These are phyloP conservation scores for Pythium phragmitis DNA, from an alignment of 352 stramenopile species.

Conservation along the genomic window DNA sequence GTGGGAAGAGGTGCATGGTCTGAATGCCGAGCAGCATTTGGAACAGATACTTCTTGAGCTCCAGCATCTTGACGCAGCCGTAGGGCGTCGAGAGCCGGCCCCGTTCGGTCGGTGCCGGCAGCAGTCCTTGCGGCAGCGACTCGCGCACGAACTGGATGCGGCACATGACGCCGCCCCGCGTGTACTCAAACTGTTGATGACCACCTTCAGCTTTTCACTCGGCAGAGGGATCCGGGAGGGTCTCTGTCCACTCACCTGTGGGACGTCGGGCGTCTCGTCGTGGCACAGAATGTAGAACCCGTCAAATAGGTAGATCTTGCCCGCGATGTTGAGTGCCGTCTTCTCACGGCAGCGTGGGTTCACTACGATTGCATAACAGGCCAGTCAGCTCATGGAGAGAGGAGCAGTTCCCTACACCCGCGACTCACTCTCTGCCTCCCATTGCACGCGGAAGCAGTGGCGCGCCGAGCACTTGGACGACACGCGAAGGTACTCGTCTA, in stretches of 20 bases:
- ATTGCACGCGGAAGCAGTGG: slow-evolving; percentile 75
- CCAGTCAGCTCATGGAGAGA: not conserved
- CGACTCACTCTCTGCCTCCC: slow-evolving; percentile 71
- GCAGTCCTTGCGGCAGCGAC: slow-evolving; percentile 52
- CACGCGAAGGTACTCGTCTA: slow-evolving; percentile 56
- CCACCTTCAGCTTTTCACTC: not conserved
- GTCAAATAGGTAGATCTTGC: slow-evolving; percentile 77
- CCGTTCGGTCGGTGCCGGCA: slow-evolving; percentile 9
- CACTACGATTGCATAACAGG: slow-evolving; percentile 36
- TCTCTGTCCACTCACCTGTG: slow-evolving; percentile 35
- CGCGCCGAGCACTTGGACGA: slow-evolving; percentile 60
- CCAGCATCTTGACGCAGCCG: slow-evolving; percentile 54
- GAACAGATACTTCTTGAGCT: slow-evolving; percentile 79
- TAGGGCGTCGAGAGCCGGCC: slow-evolving; percentile 22
- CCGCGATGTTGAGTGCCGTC: slow-evolving; percentile 66
- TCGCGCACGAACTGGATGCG: slow-evolving; percentile 68
- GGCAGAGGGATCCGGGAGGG: not conserved
- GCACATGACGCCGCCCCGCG: slow-evolving; percentile 73
- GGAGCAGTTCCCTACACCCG: not conserved
- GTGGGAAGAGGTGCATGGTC: slow-evolving; percentile 57
- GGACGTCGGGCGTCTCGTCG: slow-evolving; percentile 46
- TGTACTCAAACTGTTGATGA: slow-evolving; percentile 73
- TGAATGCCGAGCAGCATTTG: slow-evolving; percentile 75
- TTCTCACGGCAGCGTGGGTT: slow-evolving; percentile 73
- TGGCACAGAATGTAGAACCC: slow-evolving; percentile 86